Evolutionary conservation across 345 rosid genomes (phyloP).

Genomic region (Sisymbrium irio): DNA sequence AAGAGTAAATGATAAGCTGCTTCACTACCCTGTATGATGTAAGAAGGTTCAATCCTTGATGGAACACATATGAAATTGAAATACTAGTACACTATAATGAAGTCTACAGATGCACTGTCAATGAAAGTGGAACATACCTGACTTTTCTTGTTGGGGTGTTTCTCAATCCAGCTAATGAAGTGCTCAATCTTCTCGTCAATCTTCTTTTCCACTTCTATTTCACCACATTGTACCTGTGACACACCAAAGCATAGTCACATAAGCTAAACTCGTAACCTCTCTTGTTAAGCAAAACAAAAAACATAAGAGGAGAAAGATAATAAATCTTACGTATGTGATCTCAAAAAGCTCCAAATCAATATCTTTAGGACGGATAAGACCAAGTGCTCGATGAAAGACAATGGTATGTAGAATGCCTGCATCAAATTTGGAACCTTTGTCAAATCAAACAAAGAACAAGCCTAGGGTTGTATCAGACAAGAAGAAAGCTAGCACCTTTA

Average conservation of each 20-base stretch:
- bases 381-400: slow-evolving; percentile 89
- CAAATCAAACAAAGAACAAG: slow-evolving; percentile 2
- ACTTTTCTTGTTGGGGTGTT: slow-evolving; percentile 93
- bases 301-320: background rate
- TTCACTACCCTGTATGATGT: background rate
- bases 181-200: slow-evolving; percentile 93
- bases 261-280: background rate
- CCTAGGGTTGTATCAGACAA: background rate
- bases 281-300: background rate
- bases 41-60: background rate
- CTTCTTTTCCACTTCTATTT: slow-evolving; percentile 80
- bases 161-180: slow-evolving; percentile 83
- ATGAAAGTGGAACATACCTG: slow-evolving; percentile 46
- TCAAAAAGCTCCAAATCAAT: slow-evolving; percentile 87
- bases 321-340: slow-evolving; percentile 70
- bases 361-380: slow-evolving; percentile 90
- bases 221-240: slow-evolving; percentile 86
- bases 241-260: too few relatives aligned
- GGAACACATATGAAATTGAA: background rate
- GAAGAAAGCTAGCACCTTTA: background rate
- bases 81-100: background rate
- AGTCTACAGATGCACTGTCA: background rate
- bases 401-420: slow-evolving; percentile 89
- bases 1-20: background rate
- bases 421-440: slow-evolving; percentile 5